Percentiles rank a stretch among this genome's conserved stretches.
Conservation (phyloP, 192 early-diverging fungal genomes). For the Coemansia sp. region DNA sequence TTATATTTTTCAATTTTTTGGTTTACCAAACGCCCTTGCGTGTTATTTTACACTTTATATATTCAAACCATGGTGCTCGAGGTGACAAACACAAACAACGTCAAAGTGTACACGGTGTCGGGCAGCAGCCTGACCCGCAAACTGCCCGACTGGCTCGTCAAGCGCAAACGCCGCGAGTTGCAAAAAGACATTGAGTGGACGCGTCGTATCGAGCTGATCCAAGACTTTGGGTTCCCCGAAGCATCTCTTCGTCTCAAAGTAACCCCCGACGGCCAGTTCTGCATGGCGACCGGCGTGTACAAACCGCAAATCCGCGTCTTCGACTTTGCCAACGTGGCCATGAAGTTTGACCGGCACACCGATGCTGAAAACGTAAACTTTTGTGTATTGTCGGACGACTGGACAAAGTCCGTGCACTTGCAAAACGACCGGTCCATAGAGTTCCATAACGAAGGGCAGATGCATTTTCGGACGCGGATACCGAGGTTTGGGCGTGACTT, state of each 20-base stretch:
- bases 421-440: conserved; percentile 89
- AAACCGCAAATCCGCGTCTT: conserved; percentile 96
- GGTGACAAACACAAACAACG: conserved; percentile 88
- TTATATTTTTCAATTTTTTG: neutral
- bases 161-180: conserved; percentile 79
- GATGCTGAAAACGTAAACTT: conserved; percentile 91
- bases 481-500: conserved; percentile 93
- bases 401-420: conserved; percentile 93
- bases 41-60: neutral
- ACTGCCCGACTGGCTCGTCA: conserved; percentile 94
- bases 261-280: conserved; percentile 82
- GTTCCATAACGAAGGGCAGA: conserved; percentile 92
- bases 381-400: conserved; percentile 87
- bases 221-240: conserved; percentile 98
- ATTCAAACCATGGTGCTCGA: conserved; percentile 66
- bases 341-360: conserved; percentile 98
- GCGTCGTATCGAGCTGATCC: conserved; percentile 91
- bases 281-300: conserved; percentile 96
- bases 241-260: conserved; percentile 80
- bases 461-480: conserved; percentile 92
- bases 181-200: conserved; percentile 89
- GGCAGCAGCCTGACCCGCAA: conserved; percentile 68
- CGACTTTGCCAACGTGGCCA: conserved; percentile 87
- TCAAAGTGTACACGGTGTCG: conserved; percentile 85
- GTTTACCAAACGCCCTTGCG: no score